phyloP scores from a whole-genome alignment of 768 basidiomycete species.

The Mycena galericulata region DNA sequence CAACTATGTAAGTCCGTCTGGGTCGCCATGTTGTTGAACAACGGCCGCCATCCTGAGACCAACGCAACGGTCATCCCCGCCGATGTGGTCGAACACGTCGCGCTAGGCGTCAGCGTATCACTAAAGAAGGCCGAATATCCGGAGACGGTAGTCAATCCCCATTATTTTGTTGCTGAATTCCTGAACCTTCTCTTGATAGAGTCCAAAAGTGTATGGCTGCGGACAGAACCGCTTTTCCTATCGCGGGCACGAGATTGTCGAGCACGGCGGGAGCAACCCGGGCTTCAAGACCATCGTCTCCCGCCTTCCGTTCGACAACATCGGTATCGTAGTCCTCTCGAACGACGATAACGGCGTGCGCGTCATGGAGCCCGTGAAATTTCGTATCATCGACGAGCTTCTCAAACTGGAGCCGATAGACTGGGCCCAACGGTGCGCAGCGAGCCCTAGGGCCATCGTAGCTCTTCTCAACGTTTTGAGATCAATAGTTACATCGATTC shows the following conservation, averaged over 20 bases:
- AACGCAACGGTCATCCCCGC: conserved; percentile 52
- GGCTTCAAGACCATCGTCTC: conserved; percentile 47
- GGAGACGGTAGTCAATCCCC: conserved; percentile 42
- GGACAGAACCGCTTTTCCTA: conserved; percentile 55
- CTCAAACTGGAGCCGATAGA: conserved; percentile 49
- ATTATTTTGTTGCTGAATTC: not conserved
- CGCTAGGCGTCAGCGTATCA: conserved; percentile 49
- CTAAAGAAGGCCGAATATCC: conserved; percentile 51
- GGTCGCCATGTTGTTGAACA: conserved; percentile 55
- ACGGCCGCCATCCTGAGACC: conserved; percentile 52
- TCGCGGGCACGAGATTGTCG: conserved; percentile 55
- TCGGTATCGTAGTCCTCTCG: conserved; percentile 54
- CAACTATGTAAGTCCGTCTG: conserved; percentile 43
- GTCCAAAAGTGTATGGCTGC: conserved; percentile 53
- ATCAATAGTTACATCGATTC: conserved; percentile 44
- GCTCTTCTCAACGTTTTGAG: conserved; percentile 2
- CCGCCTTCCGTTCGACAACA: conserved; percentile 43
- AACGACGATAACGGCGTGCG: conserved; percentile 53
- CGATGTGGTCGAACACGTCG: conserved; percentile 50
- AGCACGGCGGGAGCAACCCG: conserved; percentile 57
- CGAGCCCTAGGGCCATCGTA: too few species aligned
- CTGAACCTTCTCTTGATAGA: conserved; percentile 38
- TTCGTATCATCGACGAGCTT: conserved; percentile 52
- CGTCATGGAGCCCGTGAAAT: conserved; percentile 52
- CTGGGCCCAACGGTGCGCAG: conserved; percentile 51